Evolutionary conservation across 2,329 filamentous ascomycete species (phyloP).

Genomic region (Colletotrichum spaethianum): DNA sequence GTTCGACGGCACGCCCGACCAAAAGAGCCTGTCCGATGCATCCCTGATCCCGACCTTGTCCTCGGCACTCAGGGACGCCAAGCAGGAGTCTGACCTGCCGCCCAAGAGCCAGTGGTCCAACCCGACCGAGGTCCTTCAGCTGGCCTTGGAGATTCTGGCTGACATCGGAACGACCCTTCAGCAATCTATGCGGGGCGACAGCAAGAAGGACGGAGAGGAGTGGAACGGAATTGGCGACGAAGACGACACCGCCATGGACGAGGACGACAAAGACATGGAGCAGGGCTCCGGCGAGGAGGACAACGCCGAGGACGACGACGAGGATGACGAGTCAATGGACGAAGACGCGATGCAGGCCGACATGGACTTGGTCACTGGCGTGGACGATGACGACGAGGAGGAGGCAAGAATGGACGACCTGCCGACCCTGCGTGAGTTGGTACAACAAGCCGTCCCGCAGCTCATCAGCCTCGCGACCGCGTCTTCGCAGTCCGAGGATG

Average conservation of each 20-base stretch:
- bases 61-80: conserved; percentile 54
- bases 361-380: conserved; percentile 74
- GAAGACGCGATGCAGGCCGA: conserved; percentile 73
- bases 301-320: conserved; percentile 55
- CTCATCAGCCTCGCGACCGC: conserved; percentile 63
- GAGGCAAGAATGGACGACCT: conserved; percentile 63
- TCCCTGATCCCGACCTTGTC: conserved; percentile 62
- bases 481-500: conserved; percentile 56
- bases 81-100: conserved; percentile 44
- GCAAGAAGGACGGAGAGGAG: conserved; percentile 53
- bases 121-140: conserved; percentile 62
- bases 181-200: conserved; percentile 57
- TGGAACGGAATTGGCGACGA: conserved; percentile 57
- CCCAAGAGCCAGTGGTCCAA: conserved; percentile 55
- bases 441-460: conserved; percentile 62
- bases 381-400: conserved; percentile 59
- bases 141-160: conserved; percentile 74
- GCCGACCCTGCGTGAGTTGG: conserved; percentile 66
- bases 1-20: conserved; percentile 65
- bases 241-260: conserved; percentile 55
- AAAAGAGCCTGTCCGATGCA: conserved; percentile 65
- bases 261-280: conserved; percentile 51
- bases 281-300: conserved; percentile 54
- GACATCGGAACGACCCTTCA: conserved; percentile 74
- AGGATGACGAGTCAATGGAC: conserved; percentile 68